Conservation (phyloP, 371 early-diverging fungal genomes). For the Rhizomucor pusillus region DNA sequence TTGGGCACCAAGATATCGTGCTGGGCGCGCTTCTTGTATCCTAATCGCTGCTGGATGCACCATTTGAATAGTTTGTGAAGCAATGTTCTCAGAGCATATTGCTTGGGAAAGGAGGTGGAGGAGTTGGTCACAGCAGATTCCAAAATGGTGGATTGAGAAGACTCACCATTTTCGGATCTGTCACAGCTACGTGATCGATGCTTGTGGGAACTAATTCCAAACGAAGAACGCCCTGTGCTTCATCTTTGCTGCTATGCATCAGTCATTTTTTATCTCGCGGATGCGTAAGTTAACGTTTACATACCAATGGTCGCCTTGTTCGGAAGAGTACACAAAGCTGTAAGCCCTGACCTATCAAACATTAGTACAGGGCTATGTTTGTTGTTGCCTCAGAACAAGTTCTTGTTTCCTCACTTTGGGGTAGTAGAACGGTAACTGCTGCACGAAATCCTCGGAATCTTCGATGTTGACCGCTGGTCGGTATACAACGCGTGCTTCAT, state of each 20-base stretch:
- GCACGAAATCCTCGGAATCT: not conserved
- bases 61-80: slow-evolving; percentile 76
- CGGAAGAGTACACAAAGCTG: slow-evolving; percentile 30
- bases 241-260: not conserved
- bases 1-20: slow-evolving; percentile 75
- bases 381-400: slow-evolving; percentile 6
- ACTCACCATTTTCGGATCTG: slow-evolving; percentile 52
- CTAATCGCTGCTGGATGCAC: slow-evolving; percentile 70
- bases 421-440: slow-evolving; percentile 68
- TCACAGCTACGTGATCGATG: slow-evolving; percentile 7
- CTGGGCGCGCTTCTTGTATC: slow-evolving; percentile 69
- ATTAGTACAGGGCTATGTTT: not conserved
- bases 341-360: slow-evolving; percentile 37
- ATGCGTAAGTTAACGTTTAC: not conserved
- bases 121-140: not conserved
- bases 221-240: slow-evolving; percentile 13
- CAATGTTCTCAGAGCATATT: slow-evolving; percentile 59
- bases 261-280: too few species aligned
- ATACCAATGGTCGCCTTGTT: slow-evolving; percentile 2
- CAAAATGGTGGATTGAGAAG: not conserved
- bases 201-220: slow-evolving; percentile 31
- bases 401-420: slow-evolving; percentile 55
- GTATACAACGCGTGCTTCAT: slow-evolving; percentile 9
- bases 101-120: slow-evolving; percentile 28
- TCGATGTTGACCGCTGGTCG: not conserved